These are phyloP conservation scores for Cercospora brassicicola DNA, from an alignment of 2,329 filamentous ascomycete species.

Conservation along the genomic window DNA sequence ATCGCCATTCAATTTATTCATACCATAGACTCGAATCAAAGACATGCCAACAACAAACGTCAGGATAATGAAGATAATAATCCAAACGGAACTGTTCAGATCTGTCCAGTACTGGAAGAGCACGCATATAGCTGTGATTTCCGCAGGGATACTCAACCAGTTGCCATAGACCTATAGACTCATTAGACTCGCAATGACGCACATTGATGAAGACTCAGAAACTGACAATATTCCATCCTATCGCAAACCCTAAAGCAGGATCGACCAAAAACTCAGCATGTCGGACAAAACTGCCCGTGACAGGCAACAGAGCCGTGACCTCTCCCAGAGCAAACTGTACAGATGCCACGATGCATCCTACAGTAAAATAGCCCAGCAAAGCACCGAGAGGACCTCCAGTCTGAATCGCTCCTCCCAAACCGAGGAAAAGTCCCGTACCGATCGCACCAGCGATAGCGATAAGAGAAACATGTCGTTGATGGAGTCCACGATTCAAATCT, in stretches of 20 bases:
- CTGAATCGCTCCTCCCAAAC: conserved; percentile 54
- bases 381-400: conserved; percentile 55
- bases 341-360: conserved; percentile 52
- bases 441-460: conserved; percentile 73
- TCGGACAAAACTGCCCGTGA: conserved; percentile 54
- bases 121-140: conserved; percentile 37
- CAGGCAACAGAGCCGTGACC: conserved; percentile 53
- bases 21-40: conserved; percentile 44
- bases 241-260: conserved; percentile 43
- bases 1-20: background rate
- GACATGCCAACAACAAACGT: conserved; percentile 39
- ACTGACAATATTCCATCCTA: conserved; percentile 30
- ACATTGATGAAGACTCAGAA: background rate
- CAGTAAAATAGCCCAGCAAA: conserved; percentile 54
- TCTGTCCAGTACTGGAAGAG: conserved; percentile 37
- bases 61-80: conserved; percentile 38
- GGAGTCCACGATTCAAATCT: conserved; percentile 51
- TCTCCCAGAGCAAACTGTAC: conserved; percentile 56
- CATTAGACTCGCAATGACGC: background rate
- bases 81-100: conserved; percentile 40
- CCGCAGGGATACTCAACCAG: conserved; percentile 37
- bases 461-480: conserved; percentile 58
- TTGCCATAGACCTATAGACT: conserved; percentile 31
- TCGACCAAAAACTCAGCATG: conserved; percentile 55
- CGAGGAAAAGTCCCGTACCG: conserved; percentile 65